Base-by-base conservation (phyloP, 352 stramenopile genomes). In the Globisporangium lucens region DNA sequence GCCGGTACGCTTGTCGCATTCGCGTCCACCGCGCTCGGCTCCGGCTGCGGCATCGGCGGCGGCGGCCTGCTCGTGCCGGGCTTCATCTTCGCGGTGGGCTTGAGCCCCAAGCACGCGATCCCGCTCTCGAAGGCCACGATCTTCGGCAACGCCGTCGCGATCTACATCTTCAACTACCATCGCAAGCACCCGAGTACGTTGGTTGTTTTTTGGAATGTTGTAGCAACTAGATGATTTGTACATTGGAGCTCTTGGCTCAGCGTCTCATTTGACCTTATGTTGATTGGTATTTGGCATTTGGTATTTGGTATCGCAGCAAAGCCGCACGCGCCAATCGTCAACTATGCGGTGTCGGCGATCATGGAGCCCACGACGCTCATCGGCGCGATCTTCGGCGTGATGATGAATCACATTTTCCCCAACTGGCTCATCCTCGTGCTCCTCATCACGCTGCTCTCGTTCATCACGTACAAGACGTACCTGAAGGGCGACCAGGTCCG, bases 271-370 rank as follows among this genome's bases (percentile, higher is more conserved):
- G 4, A 24, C 24, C 24, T 15, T 43, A 2, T 43, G 36, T 15
- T 43, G 6, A 49, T 5, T 49, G 4, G 9, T 49, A 6, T 10
- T 10, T 43, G 36, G 4, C n/a, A n/a, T 47, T 24, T 24, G 24
- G 0, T 24, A 24, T 24, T 24, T 24, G 24, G 43, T 22, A 33
- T 20, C 35, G 9, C 47, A 93, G 85, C 64, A 33, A 79, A 90
- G 41, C 83, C 84, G 0, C 93, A 98, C 73, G 72, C 96, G 43
- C 95, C 97, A 12, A 80, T 99, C 22, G 97, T 99, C 47, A 96
- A 99, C 82, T 99, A 98, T 89, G 94, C 98, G 66, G 80, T 99
- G n/a, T 96, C 98, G n/a, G 73, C 98, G 3, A 93, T 99, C n/a
- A 99, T 99, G 97, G 97, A 99, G 83, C 97, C 97, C 2, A 86